A percentile compares a stretch with the other conserved stretches of the same genome.
Evolutionary conservation across 2,329 filamentous ascomycete species (phyloP).

Genomic region (Bipolaris oryzae): DNA sequence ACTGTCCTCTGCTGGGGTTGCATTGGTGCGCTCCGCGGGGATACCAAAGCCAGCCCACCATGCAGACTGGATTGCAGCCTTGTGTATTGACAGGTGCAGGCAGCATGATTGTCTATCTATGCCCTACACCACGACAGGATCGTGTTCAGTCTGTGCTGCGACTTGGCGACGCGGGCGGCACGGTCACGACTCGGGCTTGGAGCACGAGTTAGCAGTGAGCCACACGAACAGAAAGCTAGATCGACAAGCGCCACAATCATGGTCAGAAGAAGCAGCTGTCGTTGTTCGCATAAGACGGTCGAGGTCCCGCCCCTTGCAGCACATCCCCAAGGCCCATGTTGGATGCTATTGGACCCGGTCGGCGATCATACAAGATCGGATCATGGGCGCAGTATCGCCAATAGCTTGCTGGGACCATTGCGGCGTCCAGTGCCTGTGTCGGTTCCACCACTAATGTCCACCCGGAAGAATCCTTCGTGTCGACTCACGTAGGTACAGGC

Average conservation of each 20-base stretch:
- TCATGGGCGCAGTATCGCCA: conserved; percentile 23
- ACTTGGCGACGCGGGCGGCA: conserved; percentile 10
- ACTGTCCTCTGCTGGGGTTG: conserved; percentile 10
- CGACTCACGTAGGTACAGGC: background rate
- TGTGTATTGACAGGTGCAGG: conserved; percentile 13
- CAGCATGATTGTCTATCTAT: conserved; percentile 1
- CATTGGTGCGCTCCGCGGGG: conserved; percentile 23
- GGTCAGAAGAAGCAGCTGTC: conserved; percentile 4
- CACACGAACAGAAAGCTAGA: conserved; percentile 16
- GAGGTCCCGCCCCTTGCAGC: conserved; percentile 14
- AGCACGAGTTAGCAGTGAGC: conserved; percentile 12
- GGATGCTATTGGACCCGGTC: conserved; percentile 13
- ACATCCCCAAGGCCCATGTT: conserved; percentile 14
- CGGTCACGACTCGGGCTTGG: conserved; percentile 8
- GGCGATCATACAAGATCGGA: conserved; percentile 26
- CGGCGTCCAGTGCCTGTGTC: background rate
- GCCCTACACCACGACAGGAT: conserved; percentile 7
- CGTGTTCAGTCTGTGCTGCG: conserved; percentile 10
- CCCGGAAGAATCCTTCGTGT: conserved; percentile 6
- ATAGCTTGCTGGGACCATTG: conserved; percentile 10
- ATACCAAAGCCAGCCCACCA: conserved; percentile 10
- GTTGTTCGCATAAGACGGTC: conserved; percentile 18
- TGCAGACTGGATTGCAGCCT: conserved; percentile 20
- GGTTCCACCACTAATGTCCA: conserved; percentile 5
- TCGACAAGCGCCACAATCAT: conserved; percentile 15